phyloP scores from a whole-genome alignment of 1,139 yeast species.

The Nematodospora anomalae region DNA sequence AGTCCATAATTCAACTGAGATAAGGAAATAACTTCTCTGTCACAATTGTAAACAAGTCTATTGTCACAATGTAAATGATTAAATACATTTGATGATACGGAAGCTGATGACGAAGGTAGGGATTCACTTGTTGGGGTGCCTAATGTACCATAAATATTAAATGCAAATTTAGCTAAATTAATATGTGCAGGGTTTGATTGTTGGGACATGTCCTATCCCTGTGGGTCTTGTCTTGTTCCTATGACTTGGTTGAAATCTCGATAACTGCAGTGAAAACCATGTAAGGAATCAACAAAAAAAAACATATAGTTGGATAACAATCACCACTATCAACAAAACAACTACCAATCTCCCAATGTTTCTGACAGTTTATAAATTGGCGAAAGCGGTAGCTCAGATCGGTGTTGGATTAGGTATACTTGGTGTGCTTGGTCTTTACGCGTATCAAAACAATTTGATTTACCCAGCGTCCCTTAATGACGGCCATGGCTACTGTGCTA shows the following conservation, averaged over 20 bases:
- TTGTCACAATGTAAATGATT: conserved; percentile 9
- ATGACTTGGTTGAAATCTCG: no score
- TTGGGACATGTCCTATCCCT: conserved; percentile 4
- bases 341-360: no score
- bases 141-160: conserved; percentile 34
- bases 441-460: conserved; percentile 66
- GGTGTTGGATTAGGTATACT: conserved; percentile 39
- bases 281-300: no score
- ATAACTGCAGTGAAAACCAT: no score
- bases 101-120: conserved; percentile 18
- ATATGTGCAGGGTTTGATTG: conserved; percentile 17
- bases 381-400: conserved; percentile 25
- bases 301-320: no score
- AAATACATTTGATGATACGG: conserved; percentile 19
- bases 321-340: no score
- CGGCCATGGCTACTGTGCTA: conserved; percentile 73
- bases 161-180: conserved; percentile 35
- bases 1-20: conserved; percentile 25
- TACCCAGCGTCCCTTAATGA: conserved; percentile 83
- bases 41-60: conserved; percentile 27
- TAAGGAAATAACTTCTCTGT: conserved; percentile 29
- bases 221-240: no score
- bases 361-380: conserved; percentile 7
- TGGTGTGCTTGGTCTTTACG: conserved; percentile 57
- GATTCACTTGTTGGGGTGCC: conserved; percentile 19